Evolutionary conservation across 805 yeast species (phyloP), one percentile per base, ranked within the genome.

Genomic region (Candida rishiriensis): DNA sequence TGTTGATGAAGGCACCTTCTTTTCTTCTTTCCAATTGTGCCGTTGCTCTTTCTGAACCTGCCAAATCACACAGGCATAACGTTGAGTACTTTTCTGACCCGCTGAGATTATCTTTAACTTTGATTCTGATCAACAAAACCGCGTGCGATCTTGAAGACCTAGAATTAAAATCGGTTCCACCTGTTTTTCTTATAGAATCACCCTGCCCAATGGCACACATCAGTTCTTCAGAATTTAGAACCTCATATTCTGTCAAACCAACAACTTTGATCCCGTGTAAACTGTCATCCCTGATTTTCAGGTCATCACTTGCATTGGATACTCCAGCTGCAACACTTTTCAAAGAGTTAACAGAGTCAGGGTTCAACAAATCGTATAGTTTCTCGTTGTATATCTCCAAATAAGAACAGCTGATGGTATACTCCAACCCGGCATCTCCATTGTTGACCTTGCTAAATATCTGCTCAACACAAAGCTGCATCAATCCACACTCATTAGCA

Each of bases 111-210:
- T 75, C 76, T 2, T 72, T 68, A 4, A 70, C 61, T 3, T 69
- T 68, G 14, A 91, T 59, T 46, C 80, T 70, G 16, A 93, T 72
- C 60, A 86, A 81, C 8, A 91, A 79, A 17, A 91, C 83, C 0
- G 97, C 95, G 62, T 91, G 99, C 2, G 96, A 87, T 51, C 99
- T 75, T 0, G 97, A 88, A 10, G 95, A 84, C 49, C 95, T 73
- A 2, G 88, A 72, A 61, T 91, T 91, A 68, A 77, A 90, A 61
- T 91, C 96, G 1, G 98, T 91, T 36, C 89, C 87, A 29, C 93
- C 85, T 0, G 96, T 88, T 52, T 82, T 78, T 37, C 98, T 71
- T 43, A 79, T 75, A 29, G 70, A 64, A 61, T 91, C 95, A 35
- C 98, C 98, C 29, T 64, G 65, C 18, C 73, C 67, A 7, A 91